These are phyloP conservation scores for Wakefieldia striispora DNA, from an alignment of 768 basidiomycete species.

Conservation along the genomic window DNA sequence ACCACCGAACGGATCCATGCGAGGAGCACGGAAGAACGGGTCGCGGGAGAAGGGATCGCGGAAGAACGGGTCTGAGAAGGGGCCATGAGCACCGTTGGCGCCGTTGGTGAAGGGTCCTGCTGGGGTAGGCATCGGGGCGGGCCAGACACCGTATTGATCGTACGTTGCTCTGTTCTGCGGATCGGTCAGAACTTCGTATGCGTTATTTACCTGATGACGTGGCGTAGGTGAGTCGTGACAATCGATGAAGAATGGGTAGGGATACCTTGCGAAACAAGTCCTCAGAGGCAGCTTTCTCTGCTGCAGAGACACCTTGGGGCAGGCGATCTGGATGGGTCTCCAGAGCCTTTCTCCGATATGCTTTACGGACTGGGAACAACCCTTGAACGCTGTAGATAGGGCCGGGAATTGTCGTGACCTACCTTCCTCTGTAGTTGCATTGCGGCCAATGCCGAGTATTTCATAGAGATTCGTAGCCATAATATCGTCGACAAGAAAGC, in stretches of 20 bases:
- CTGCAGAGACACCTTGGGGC: conserved; percentile 49
- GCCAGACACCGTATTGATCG: conserved; percentile 73
- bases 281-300: conserved; percentile 58
- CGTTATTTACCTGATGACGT: conserved; percentile 60
- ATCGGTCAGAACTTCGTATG: conserved; percentile 73
- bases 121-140: conserved; percentile 46
- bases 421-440: conserved; percentile 67
- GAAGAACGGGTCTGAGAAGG: conserved; percentile 22
- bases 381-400: conserved; percentile 4
- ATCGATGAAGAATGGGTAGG: not conserved
- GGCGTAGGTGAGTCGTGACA: not conserved
- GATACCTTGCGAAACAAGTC: conserved; percentile 51
- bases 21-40: conserved; percentile 22
- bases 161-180: conserved; percentile 60
- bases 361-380: conserved; percentile 57
- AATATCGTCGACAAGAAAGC: conserved; percentile 1
- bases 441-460: conserved; percentile 48
- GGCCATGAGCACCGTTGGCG: conserved; percentile 13
- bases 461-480: conserved; percentile 69
- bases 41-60: conserved; percentile 12
- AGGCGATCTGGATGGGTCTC: conserved; percentile 77
- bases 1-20: conserved; percentile 27
- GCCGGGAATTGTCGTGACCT: conserved; percentile 23
- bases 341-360: conserved; percentile 72
- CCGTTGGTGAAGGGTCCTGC: conserved; percentile 14